Evolutionary conservation across 371 early-diverging fungal genomes (phyloP), one percentile per base, ranked within the genome.

Genomic region (Mortierella sp.): DNA sequence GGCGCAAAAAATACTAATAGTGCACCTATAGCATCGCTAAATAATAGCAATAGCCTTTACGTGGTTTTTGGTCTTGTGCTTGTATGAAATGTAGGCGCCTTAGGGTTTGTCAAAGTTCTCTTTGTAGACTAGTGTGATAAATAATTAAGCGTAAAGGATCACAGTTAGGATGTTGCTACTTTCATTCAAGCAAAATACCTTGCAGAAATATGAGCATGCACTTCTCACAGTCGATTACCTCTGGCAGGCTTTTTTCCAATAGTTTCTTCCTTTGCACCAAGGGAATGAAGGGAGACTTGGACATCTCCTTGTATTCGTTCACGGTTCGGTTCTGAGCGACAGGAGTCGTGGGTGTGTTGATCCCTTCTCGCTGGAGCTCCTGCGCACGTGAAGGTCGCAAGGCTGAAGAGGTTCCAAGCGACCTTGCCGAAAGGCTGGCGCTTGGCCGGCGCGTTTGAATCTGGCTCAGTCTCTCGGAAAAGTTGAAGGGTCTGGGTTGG

Each of bases 291-390:
- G 63, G 73, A 1, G 72, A 73, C 29, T 73, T 77, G 5, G 78
- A 77, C 68, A 72, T 73, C 29, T 73, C 73, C 39, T 68, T 73
- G 39, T 68, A 72, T 55, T 72, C 73, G 31, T 77, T 77, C 40
- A 68, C 68, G 16, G 44, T 72, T 22, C 67, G 47, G 43, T 50
- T 71, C 66, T 45, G 58, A 2, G 58, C 67, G n/a, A 66, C 44
- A 41, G 73, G 67, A 9, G 73, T 64, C n/a, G 68, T 48, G 39
- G 61, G 37, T 8, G 9, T 39, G 4, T n/a, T 53, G 24, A 13
- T 40, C 47, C 39, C 39, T n/a, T 40, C 19, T 9, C 34, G 40
- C 10, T 64, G 58, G 61, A 39, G 39, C 8, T 43, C 55, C 66
- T 61, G 61, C 16, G 22, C 22, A 9, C 61, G 24, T 16, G 22